Evolutionary conservation across 306 rosid genomes (phyloP).

Genomic region (Dicorynia guianensis): DNA sequence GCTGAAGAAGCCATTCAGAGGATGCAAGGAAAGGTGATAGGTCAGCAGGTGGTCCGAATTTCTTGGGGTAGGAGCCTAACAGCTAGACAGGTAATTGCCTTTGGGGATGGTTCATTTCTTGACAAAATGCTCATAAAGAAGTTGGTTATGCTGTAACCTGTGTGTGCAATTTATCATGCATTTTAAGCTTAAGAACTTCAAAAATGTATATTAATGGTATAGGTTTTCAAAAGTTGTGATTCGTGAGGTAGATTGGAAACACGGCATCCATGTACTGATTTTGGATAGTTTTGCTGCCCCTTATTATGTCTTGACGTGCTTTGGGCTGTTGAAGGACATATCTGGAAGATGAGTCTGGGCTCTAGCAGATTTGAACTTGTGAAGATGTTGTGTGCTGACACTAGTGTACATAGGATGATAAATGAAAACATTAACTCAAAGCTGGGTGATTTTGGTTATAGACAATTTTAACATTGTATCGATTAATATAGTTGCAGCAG

Average conservation of each 20-base stretch:
- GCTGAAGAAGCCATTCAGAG: constrained; percentile 91
- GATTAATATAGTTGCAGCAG: constrained; percentile 3
- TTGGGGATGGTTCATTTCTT: constrained; percentile 7
- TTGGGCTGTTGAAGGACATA: neutral
- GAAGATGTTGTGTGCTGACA: neutral
- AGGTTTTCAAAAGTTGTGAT: constrained; percentile 4
- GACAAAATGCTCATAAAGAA: neutral
- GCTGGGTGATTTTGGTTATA: no score
- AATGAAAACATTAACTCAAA: no score
- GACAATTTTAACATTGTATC: neutral
- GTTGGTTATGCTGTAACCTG: neutral
- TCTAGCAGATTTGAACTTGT: constrained; percentile 6
- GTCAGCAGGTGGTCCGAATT: constrained; percentile 80
- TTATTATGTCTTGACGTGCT: constrained; percentile 10
- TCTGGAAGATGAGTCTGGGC: constrained; percentile 23
- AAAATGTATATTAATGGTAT: neutral
- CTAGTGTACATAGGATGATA: no score
- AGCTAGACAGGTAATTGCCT: constrained; percentile 76
- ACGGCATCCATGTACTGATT: neutral
- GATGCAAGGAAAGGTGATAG: constrained; percentile 88
- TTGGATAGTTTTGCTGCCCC: constrained; percentile 20
- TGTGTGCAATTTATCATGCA: constrained; percentile 15
- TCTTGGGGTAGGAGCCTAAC: constrained; percentile 84
- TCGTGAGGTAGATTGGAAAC: constrained; percentile 4
- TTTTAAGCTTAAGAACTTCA: constrained; percentile 22